Evolutionary conservation across 2,329 filamentous ascomycete species (phyloP).

Genomic region (Dothideomycetes sp.): DNA sequence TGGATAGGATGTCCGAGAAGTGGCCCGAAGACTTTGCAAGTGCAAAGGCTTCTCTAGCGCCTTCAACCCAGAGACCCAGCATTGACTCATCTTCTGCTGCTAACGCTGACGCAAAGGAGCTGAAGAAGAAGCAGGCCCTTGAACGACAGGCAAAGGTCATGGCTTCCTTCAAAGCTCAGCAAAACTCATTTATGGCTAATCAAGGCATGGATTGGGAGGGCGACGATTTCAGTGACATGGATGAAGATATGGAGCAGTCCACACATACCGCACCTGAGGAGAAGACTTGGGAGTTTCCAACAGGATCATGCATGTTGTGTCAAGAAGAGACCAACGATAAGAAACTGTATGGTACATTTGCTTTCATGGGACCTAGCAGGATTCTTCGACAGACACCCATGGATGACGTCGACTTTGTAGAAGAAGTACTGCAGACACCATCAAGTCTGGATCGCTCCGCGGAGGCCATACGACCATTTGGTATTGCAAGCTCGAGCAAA

Average conservation of each 20-base stretch:
- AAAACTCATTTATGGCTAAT: constrained; percentile 85
- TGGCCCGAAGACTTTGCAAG: constrained; percentile 61
- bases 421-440: constrained; percentile 70
- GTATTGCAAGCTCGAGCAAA: constrained; percentile 78
- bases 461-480: constrained; percentile 76
- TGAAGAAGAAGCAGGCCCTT: constrained; percentile 81
- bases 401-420: constrained; percentile 69
- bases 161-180: constrained; percentile 96
- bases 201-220: constrained; percentile 85
- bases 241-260: constrained; percentile 47
- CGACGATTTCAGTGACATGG: constrained; percentile 64
- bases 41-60: constrained; percentile 47
- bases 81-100: background rate
- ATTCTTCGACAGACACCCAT: constrained; percentile 81
- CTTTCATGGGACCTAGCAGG: constrained; percentile 73
- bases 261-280: constrained; percentile 37
- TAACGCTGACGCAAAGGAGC: constrained; percentile 52
- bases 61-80: constrained; percentile 61
- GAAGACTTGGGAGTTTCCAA: constrained; percentile 63
- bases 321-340: constrained; percentile 92
- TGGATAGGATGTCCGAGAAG: constrained; percentile 77
- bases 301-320: constrained; percentile 87
- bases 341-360: constrained; percentile 85
- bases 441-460: constrained; percentile 74
- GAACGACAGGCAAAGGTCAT: constrained; percentile 89